Base-by-base conservation (phyloP, 148 eudicot genomes). In the Drosera capensis region DNA sequence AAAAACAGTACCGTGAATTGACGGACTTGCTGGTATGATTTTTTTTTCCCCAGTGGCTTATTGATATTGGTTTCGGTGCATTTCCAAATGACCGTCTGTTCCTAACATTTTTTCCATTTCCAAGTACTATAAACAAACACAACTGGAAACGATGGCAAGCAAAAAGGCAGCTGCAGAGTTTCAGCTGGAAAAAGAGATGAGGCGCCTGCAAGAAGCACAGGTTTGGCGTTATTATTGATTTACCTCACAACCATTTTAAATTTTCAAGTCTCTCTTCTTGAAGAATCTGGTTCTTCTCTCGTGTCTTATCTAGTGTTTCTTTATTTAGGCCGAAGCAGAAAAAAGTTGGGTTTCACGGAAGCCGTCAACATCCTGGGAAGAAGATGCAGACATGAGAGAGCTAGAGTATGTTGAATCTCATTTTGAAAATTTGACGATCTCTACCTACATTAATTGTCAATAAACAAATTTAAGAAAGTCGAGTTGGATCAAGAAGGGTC, bases 111-210 rank as follows among this genome's bases (percentile, higher is more conserved):
- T 25, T 23, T 41, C 21, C 26, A 12, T 43, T 13, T 29, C 6
- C 25, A 36, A 92, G 99, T 92, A 92, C 60, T 85, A 85, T 77
- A 92, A 92, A 75, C 99, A 92, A 81, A 92, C 95, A 46, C 99
- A 92, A 54, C 61, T 92, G 45, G 99, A 92, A 79, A 70, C 80
- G 20, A 92, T 92, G 99, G 74, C 95, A 17, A 81, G 94, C 67
- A 88, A 81, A 72, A 92, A 92, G 71, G 86, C 99, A 68, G 99
- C 99, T 56, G 94, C 95, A 37, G 88, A 78, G 55, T 85, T 92
- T 77, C 99, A 92, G 67, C 57, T 92, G 74, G 99, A 85, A 49
- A 92, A 85, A 58, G 99, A 92, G 77, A 71, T 78, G 20, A 92
- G 71, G 64, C 95, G 95, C 36, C 60, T 71, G 55, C 94, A 92